Evolutionary conservation across 805 yeast species (phyloP), one percentile per base, ranked within the genome.

Genomic region (Pichia occidentalis): DNA sequence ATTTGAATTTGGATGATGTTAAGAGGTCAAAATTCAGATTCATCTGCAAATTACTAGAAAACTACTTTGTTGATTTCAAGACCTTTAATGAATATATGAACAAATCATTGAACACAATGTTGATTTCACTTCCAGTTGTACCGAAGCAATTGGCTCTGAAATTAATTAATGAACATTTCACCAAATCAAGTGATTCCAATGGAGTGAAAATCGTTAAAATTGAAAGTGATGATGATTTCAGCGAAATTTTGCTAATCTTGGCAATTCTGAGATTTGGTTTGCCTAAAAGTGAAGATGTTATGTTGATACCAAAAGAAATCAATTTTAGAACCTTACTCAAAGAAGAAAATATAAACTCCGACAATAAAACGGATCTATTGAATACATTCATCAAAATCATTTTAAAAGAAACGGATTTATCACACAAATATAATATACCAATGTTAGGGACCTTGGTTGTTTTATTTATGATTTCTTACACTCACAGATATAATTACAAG

Each of bases 221-320:
- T 5, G 43, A 48, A 13, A 36, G 39, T 19, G 41, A 48, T 13
- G 27, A 42, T 22, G 59, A 54, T 25, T 46, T 41, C 23, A 40
- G 46, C 16, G 49, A 48, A 20, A 49, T 55, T 13, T 47, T 57
- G 4, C 30, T 50, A 14, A 36, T 54, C 11, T 30, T 56, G 21
- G 34, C 49, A 4, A 13, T 50, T n/a, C 20, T 46, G 19, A 43
- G 48, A 24, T 45, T 43, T 37, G 46, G 47, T 11, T 17, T 45
- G 20, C 30, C 34, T 2, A 37, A 32, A 29, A 18, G 31, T 29
- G 34, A 24, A 29, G 24, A 29, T 18, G 27, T 42, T 13, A 18
- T 29, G 6, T 19, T 21, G 9, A 24, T 34, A 4, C 44, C 44
- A 7, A 21, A 29, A 14, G 23, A 35, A 11, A 17, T 43, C 3